phyloP scores from a whole-genome alignment of 73 alveolate genomes.

The Effrenium voratum region DNA sequence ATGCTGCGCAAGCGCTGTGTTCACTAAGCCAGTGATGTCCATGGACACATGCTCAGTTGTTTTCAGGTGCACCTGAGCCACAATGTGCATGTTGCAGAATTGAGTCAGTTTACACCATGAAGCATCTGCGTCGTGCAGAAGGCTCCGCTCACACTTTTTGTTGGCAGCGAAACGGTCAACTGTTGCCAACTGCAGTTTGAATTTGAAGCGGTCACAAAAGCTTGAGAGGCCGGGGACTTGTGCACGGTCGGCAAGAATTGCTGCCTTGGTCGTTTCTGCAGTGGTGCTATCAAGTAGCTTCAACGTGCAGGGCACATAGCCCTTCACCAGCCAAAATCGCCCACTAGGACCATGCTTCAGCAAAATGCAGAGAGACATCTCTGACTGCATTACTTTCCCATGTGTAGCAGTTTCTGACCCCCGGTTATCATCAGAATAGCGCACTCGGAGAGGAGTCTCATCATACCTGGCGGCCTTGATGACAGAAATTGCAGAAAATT shows the following conservation, averaged over 20 bases:
- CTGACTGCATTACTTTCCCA: not conserved
- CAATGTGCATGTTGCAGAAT: not conserved
- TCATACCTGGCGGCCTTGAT: constrained; percentile 1
- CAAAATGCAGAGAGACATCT: not conserved
- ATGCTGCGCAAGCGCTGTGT: not conserved
- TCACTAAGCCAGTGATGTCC: not conserved
- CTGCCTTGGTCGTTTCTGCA: not conserved
- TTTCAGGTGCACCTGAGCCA: not conserved
- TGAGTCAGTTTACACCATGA: not conserved
- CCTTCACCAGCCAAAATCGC: not conserved
- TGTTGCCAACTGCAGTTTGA: not conserved
- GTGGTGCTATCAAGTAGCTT: not conserved
- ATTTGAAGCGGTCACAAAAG: not conserved
- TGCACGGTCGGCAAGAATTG: not conserved
- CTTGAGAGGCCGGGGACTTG: not conserved
- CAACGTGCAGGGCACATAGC: not conserved
- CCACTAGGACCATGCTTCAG: not conserved
- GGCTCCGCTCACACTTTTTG: not conserved
- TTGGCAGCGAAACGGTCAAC: constrained; percentile 40
- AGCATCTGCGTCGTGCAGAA: not conserved
- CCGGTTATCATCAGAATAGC: not conserved
- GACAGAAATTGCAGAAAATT: no score
- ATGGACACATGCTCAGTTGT: not conserved
- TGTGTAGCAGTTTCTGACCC: not conserved
- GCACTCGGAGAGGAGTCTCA: not conserved